phyloP scores from a whole-genome alignment of 2,329 filamentous ascomycete species.

The Penicillium paneum region DNA sequence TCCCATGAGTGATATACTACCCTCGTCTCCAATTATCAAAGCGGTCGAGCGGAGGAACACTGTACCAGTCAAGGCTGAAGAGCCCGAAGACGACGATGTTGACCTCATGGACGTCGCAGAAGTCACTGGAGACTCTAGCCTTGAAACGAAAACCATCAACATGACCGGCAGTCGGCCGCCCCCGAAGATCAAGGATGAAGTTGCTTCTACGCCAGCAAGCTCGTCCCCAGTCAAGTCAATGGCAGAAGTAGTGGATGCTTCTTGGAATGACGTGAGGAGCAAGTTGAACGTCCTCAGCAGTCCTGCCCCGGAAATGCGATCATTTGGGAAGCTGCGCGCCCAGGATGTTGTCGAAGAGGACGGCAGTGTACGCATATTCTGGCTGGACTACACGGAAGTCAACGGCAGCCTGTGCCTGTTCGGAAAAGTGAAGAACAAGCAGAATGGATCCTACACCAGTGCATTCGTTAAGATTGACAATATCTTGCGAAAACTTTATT shows the following conservation, averaged over 20 bases:
- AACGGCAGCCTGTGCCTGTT: constrained; percentile 91
- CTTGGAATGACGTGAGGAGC: constrained; percentile 84
- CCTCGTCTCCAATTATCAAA: constrained; percentile 82
- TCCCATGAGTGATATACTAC: constrained; percentile 81
- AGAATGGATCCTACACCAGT: constrained; percentile 73
- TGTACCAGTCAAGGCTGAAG: constrained; percentile 56
- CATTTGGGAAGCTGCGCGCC: constrained; percentile 75
- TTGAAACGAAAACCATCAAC: constrained; percentile 72
- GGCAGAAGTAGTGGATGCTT: constrained; percentile 66
- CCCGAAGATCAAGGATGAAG: constrained; percentile 68
- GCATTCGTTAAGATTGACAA: constrained; percentile 97
- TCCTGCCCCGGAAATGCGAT: constrained; percentile 59
- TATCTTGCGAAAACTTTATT: constrained; percentile 86
- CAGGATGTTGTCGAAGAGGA: constrained; percentile 90
- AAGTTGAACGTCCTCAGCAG: constrained; percentile 82
- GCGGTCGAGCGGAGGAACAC: constrained; percentile 68
- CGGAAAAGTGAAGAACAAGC: constrained; percentile 91
- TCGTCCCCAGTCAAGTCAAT: constrained; percentile 70
- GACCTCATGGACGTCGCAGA: constrained; percentile 84
- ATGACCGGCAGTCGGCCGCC: constrained; percentile 75
- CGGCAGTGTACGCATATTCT: constrained; percentile 90
- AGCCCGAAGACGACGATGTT: constrained; percentile 73
- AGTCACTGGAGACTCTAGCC: constrained; percentile 60
- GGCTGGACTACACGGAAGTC: constrained; percentile 92
- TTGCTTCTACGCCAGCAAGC: constrained; percentile 67